These are phyloP conservation scores for Pisolithus thermaeus DNA, from an alignment of 1,284 basidiomycete species.

Conservation along the genomic window DNA sequence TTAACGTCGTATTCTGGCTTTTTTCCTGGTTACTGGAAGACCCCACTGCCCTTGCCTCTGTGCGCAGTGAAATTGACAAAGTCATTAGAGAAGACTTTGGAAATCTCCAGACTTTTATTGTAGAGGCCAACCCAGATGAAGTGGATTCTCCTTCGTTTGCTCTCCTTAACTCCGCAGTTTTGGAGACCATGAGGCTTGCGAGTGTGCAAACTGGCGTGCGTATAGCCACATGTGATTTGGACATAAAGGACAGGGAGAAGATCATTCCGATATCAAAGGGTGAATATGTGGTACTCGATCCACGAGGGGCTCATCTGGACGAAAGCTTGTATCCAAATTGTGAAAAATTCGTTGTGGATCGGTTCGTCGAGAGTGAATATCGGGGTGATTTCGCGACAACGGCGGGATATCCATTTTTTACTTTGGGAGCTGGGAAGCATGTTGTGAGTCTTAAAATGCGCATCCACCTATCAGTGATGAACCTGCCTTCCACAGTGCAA, in stretches of 20 bases:
- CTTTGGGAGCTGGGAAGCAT: too few species aligned
- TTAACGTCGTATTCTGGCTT: slow-evolving; percentile 18
- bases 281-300: too few species aligned
- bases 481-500: slow-evolving; percentile 15
- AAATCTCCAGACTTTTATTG: slow-evolving; percentile 12
- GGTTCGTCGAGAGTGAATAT: too few species aligned
- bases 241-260: too few species aligned
- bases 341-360: too few species aligned
- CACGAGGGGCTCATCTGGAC: too few species aligned
- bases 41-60: slow-evolving; percentile 4
- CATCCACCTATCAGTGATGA: not conserved
- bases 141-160: slow-evolving; percentile 16
- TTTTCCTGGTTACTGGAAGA: slow-evolving; percentile 16
- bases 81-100: slow-evolving; percentile 10
- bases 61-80: slow-evolving; percentile 18
- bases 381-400: too few species aligned
- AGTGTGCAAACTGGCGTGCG: slow-evolving; percentile 5
- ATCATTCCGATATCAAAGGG: too few species aligned
- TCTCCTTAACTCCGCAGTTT: slow-evolving; percentile 23
- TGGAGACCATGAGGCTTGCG: slow-evolving; percentile 24
- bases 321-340: too few species aligned
- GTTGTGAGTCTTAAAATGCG: slow-evolving; percentile 9
- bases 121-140: slow-evolving; percentile 3
- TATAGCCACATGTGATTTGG: too few species aligned
- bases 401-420: too few species aligned